Conservation (phyloP, 495 filamentous ascomycete species). For the Pyronema omphalodes region DNA sequence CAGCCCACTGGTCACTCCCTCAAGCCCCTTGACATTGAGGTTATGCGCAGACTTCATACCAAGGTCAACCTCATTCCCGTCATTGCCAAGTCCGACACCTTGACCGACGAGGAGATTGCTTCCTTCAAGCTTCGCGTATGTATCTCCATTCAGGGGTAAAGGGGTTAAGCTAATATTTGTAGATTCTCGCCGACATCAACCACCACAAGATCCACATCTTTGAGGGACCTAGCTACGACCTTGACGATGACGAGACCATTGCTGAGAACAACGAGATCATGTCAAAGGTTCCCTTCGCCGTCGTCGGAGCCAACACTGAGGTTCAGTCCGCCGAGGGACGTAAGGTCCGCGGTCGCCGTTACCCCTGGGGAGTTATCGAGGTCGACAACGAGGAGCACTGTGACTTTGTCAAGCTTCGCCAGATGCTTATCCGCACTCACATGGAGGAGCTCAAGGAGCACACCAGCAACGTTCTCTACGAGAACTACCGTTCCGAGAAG, state of each 20-base stretch:
- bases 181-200: slow-evolving; percentile 96
- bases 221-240: slow-evolving; percentile 92
- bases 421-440: slow-evolving; percentile 99
- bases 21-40: slow-evolving; percentile 97
- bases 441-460: slow-evolving; percentile 99
- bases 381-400: slow-evolving; percentile 99
- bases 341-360: slow-evolving; percentile 85
- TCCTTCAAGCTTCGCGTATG: slow-evolving; percentile 88
- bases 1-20: slow-evolving; percentile 98
- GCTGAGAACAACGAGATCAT: slow-evolving; percentile 99
- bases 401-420: slow-evolving; percentile 97
- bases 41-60: slow-evolving; percentile 96
- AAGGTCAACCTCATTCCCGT: slow-evolving; percentile 99
- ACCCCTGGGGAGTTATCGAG: slow-evolving; percentile 97
- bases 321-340: slow-evolving; percentile 81
- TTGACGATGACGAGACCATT: slow-evolving; percentile 98
- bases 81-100: slow-evolving; percentile 93
- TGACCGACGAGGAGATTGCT: slow-evolving; percentile 90
- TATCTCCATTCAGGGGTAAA: slow-evolving; percentile 6
- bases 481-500: slow-evolving; percentile 99
- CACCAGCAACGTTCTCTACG: slow-evolving; percentile 96
- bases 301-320: slow-evolving; percentile 90
- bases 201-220: slow-evolving; percentile 97
- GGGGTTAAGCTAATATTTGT: slow-evolving; percentile 11
- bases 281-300: slow-evolving; percentile 97